Conservation (phyloP, 148 eudicot species). For the Arctostaphylos glauca region DNA sequence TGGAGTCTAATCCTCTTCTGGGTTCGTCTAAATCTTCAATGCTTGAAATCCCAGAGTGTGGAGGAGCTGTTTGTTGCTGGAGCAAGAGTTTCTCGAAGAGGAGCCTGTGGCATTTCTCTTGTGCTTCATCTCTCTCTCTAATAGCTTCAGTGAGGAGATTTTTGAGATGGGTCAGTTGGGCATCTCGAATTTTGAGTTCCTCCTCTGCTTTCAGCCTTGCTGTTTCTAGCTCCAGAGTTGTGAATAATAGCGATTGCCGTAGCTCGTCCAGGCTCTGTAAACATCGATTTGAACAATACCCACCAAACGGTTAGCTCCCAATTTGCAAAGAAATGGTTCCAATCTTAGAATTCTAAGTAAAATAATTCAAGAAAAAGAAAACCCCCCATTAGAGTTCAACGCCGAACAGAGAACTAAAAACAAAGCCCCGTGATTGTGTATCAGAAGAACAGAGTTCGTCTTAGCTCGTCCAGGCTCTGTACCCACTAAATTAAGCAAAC, state of each 20-base stretch:
- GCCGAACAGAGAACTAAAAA: conserved; percentile 11
- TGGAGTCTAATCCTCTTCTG: conserved; percentile 28
- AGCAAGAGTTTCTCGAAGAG: conserved; percentile 27
- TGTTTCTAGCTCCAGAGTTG: conserved; percentile 42
- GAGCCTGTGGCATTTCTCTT: conserved; percentile 34
- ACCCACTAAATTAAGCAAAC: neutral
- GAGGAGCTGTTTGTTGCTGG: conserved; percentile 28
- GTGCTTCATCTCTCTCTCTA: conserved; percentile 45
- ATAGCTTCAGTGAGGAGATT: conserved; percentile 29
- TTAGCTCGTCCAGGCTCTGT: neutral
- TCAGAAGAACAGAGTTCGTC: neutral
- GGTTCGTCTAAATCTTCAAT: conserved; percentile 34
- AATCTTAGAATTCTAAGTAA: neutral
- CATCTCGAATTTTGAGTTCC: conserved; percentile 39
- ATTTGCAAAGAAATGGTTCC: neutral
- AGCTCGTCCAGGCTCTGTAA: conserved; percentile 43
- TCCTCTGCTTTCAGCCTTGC: conserved; percentile 40
- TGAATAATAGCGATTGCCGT: conserved; percentile 33
- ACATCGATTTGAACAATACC: neutral
- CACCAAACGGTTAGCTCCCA: neutral
- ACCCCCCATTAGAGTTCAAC: neutral
- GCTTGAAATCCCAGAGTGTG: conserved; percentile 30
- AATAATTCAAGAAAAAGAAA: neutral
- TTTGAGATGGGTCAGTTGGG: conserved; percentile 30
- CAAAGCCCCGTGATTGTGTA: neutral